These are phyloP conservation scores for Colletotrichum spinosum DNA, from an alignment of 2,329 filamentous ascomycete species.

Conservation along the genomic window DNA sequence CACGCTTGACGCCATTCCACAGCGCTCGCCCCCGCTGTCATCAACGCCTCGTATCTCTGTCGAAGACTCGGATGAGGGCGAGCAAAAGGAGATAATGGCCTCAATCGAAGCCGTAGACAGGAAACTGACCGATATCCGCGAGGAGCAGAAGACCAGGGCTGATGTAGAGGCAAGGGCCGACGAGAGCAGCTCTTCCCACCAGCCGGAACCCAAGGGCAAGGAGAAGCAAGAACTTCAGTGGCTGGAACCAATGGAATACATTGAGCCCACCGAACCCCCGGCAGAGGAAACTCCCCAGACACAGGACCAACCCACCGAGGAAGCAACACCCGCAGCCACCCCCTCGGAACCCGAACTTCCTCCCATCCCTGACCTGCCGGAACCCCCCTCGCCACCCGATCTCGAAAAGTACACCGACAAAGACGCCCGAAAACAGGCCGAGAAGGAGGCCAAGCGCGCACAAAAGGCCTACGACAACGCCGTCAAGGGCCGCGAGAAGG, in stretches of 20 bases:
- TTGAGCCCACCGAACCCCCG: background rate
- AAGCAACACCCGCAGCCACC: background rate
- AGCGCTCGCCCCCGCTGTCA: conserved; percentile 14
- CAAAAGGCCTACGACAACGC: conserved; percentile 75
- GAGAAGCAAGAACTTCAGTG: conserved; percentile 1
- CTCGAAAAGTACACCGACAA: conserved; percentile 71
- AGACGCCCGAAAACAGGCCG: conserved; percentile 73
- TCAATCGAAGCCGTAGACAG: conserved; percentile 18
- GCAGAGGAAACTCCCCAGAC: background rate
- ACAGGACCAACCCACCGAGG: background rate
- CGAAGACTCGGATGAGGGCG: conserved; percentile 56
- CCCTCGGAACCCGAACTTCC: conserved; percentile 47
- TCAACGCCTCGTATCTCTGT: conserved; percentile 57
- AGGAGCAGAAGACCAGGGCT: conserved; percentile 9
- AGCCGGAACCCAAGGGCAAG: conserved; percentile 23
- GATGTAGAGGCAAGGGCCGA: background rate
- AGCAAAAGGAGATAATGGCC: conserved; percentile 19
- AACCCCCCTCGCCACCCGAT: conserved; percentile 67
- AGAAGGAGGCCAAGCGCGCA: conserved; percentile 73
- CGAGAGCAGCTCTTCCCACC: background rate
- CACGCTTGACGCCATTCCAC: conserved; percentile 18
- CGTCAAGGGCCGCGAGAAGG: conserved; percentile 74
- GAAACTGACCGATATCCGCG: conserved; percentile 23
- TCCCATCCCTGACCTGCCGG: conserved; percentile 62
- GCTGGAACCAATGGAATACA: background rate